These are phyloP conservation scores for Blastomyces percursus DNA, from an alignment of 2,329 filamentous ascomycete genomes.

Conservation along the genomic window DNA sequence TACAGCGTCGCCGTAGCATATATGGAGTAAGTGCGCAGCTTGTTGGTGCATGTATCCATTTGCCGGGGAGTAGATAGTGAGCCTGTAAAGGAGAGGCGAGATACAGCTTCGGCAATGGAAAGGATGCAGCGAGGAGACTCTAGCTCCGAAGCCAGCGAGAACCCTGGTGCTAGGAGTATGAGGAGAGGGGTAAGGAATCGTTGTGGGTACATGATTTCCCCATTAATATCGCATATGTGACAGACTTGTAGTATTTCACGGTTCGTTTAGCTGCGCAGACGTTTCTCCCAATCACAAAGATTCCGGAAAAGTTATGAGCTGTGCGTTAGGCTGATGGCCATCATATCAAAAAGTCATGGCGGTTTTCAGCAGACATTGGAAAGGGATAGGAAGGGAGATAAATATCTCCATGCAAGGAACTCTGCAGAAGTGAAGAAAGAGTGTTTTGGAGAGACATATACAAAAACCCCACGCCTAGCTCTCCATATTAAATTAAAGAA, in stretches of 20 bases:
- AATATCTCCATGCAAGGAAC: not conserved
- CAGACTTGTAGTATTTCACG: not conserved
- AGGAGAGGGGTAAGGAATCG: not conserved
- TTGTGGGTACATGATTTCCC: not conserved
- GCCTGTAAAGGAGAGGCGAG: conserved; percentile 24
- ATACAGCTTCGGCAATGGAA: conserved; percentile 24
- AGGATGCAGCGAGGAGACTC: conserved; percentile 4
- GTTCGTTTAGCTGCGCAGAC: not conserved
- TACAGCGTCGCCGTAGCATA: conserved; percentile 28
- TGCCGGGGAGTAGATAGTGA: conserved; percentile 12
- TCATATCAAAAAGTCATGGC: not conserved
- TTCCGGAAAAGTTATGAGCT: not conserved
- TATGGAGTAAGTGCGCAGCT: conserved; percentile 24
- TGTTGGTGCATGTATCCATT: conserved; percentile 25
- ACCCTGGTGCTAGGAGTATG: not conserved
- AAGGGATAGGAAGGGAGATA: too few relatives aligned
- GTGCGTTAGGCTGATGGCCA: not conserved
- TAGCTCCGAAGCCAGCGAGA: not conserved
- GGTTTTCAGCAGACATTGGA: not conserved
- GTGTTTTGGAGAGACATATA: not conserved
- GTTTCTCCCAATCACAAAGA: not conserved
- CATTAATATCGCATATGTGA: not conserved
- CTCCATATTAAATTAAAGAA: not conserved
- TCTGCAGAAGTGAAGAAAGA: not conserved
- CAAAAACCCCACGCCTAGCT: not conserved